Base-by-base conservation (phyloP, 352 stramenopile genomes). In the Phytophthora ohioensis region DNA sequence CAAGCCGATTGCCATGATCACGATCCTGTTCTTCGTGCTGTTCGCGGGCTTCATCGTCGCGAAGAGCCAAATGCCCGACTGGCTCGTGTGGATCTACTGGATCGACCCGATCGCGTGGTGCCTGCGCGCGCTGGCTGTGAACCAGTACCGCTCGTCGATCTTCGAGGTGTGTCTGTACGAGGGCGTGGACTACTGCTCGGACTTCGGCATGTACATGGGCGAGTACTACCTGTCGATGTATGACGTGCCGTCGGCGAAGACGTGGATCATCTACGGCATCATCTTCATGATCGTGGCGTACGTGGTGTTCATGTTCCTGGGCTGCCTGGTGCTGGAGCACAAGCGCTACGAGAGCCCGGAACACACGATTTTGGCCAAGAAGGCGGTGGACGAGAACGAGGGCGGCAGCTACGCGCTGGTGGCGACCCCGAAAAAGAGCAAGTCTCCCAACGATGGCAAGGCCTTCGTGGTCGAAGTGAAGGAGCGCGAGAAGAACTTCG, bases 21-120 rank as follows among this genome's bases (percentile, higher is more conserved):
- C 67, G 2, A 63, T 88, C 38, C 32, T 75, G 17, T 54, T 87
- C 34, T 81, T 73, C 45, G 48, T 88, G 6, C 56, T 91, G 17
- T 90, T 90, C 48, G 68, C 67, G 1, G 83, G 83, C 30, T 90
- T 89, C 57, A 74, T 89, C 56, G 55, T 88, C 34, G 47, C 77
- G 2, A 80, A 84, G 55, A 67, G 78, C 66, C 47, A 66, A 32
- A 81, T 91, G 34, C 84, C 82, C 2, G 64, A 64, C 36, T 82
- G 73, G 59, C 31, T 75, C 4, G 67, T 74, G 8, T 91, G 83
- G 83, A 61, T 91, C 47, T 89, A 86, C 64, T 89, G 74, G 68
- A 75, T 90, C 27, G 71, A 87, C 52, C 83, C 83, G 5, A 76
- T 90, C 30, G 59, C 73, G 4, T 90, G 82, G 82, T 73, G 57